Percentiles rank a stretch among this genome's conserved stretches.
phyloP scores from a whole-genome alignment of 2,329 filamentous ascomycete species.

The Kalmusia sp. region DNA sequence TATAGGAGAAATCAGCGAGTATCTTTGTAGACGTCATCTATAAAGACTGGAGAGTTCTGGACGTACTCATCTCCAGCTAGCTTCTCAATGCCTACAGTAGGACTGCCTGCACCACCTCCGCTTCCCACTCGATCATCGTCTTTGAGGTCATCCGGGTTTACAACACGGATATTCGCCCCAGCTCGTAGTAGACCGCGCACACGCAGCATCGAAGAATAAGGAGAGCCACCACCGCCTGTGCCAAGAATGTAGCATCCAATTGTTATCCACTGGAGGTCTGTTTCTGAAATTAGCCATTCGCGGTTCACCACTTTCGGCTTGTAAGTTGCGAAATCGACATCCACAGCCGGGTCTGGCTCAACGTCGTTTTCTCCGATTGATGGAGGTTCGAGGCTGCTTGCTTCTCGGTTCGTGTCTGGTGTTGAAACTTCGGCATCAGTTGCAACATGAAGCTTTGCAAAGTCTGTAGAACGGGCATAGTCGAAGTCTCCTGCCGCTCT shows the following conservation, averaged over 20 bases:
- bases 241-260: constrained; percentile 58
- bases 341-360: constrained; percentile 23
- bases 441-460: constrained; percentile 28
- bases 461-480: constrained; percentile 39
- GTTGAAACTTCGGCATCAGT: constrained; percentile 26
- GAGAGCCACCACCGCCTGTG: constrained; percentile 57
- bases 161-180: constrained; percentile 50
- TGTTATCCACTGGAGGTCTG: constrained; percentile 54
- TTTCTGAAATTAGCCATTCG: constrained; percentile 55
- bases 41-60: too few relatives aligned
- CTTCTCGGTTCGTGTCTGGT: constrained; percentile 5
- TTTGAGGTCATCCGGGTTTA: constrained; percentile 52
- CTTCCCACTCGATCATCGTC: constrained; percentile 54
- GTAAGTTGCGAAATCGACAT: constrained; percentile 46
- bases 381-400: constrained; percentile 18
- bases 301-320: constrained; percentile 47
- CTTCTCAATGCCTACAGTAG: constrained; percentile 53
- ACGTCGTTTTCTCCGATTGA: constrained; percentile 21
- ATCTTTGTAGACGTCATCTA: background rate
- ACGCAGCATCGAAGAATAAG: constrained; percentile 53
- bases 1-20: constrained; percentile 2
- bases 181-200: constrained; percentile 49
- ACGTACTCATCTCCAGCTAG: constrained; percentile 51
- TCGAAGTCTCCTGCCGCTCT: constrained; percentile 63
- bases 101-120: constrained; percentile 54